Percentiles rank a stretch among this genome's conserved stretches.
Evolutionary conservation across 768 basidiomycete genomes (phyloP).

Genomic region (Phylloporus sp.): DNA sequence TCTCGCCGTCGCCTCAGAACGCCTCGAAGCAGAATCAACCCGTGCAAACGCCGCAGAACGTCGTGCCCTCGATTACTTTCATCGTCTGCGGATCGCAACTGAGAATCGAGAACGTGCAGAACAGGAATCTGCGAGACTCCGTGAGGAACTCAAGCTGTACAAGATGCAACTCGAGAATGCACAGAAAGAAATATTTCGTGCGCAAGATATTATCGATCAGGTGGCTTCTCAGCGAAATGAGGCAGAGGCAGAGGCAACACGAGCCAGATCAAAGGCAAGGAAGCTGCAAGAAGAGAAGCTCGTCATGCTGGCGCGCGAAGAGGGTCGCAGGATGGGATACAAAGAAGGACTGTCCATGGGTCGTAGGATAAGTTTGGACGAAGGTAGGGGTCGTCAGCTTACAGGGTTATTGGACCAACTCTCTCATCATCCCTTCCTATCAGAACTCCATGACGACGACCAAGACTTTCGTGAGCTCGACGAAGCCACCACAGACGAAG

Average conservation of each 20-base stretch:
- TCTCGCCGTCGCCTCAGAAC: constrained; percentile 24
- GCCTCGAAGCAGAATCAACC: constrained; percentile 38
- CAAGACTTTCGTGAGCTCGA: constrained; percentile 12
- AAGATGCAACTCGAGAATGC: constrained; percentile 43
- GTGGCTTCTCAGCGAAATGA: constrained; percentile 39
- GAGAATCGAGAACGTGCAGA: constrained; percentile 37
- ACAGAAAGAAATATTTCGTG: constrained; percentile 40
- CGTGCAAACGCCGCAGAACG: constrained; percentile 43
- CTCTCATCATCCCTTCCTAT: constrained; percentile 7
- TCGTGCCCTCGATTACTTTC: constrained; percentile 43
- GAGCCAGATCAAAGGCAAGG: constrained; percentile 41
- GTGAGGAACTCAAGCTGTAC: constrained; percentile 43
- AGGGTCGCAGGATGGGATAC: constrained; percentile 39
- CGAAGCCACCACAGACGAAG: constrained; percentile 18
- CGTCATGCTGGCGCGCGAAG: constrained; percentile 39
- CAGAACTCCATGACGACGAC: constrained; percentile 13
- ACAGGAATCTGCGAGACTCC: constrained; percentile 33
- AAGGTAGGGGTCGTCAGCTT: constrained; percentile 22
- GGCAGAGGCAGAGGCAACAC: constrained; percentile 43
- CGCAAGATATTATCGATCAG: constrained; percentile 39
- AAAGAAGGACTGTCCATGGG: constrained; percentile 36
- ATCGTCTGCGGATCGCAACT: constrained; percentile 37
- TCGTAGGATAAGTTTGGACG: constrained; percentile 26
- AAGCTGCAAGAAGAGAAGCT: constrained; percentile 39
- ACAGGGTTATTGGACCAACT: constrained; percentile 7